These are phyloP conservation scores for Colletotrichum tamarilloi DNA, from an alignment of 2,329 filamentous ascomycete genomes.

Conservation along the genomic window DNA sequence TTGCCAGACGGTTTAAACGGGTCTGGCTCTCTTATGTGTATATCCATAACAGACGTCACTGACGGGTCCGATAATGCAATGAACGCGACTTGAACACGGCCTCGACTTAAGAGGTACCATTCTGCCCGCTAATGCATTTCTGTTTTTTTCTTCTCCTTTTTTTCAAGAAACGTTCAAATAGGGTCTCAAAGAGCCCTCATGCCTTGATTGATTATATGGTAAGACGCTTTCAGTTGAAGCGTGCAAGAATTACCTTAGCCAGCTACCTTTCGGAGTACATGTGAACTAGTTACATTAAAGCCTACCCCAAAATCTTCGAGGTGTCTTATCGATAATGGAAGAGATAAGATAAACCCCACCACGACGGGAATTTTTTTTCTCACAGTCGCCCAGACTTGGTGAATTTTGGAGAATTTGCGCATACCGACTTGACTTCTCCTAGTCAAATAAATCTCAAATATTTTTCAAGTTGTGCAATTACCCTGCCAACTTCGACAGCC, in stretches of 20 bases:
- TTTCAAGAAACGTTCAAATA: neutral
- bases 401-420: constrained; percentile 8
- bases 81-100: neutral
- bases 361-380: constrained; percentile 31
- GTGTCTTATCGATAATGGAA: constrained; percentile 17
- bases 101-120: neutral
- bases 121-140: neutral
- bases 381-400: constrained; percentile 2
- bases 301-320: too few species aligned
- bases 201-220: neutral
- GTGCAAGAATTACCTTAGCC: neutral
- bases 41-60: neutral
- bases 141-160: too few species aligned
- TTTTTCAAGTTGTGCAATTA: neutral
- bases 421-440: neutral
- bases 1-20: neutral
- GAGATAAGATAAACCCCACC: constrained; percentile 37
- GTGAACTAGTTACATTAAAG: too few species aligned
- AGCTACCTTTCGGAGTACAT: neutral
- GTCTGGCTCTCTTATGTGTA: neutral
- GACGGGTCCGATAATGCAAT: constrained; percentile 1
- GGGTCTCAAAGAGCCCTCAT: neutral
- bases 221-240: neutral
- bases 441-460: neutral
- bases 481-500: neutral